These are phyloP conservation scores for Lagenaria siceraria DNA, from an alignment of 306 rosid species.

Conservation along the genomic window DNA sequence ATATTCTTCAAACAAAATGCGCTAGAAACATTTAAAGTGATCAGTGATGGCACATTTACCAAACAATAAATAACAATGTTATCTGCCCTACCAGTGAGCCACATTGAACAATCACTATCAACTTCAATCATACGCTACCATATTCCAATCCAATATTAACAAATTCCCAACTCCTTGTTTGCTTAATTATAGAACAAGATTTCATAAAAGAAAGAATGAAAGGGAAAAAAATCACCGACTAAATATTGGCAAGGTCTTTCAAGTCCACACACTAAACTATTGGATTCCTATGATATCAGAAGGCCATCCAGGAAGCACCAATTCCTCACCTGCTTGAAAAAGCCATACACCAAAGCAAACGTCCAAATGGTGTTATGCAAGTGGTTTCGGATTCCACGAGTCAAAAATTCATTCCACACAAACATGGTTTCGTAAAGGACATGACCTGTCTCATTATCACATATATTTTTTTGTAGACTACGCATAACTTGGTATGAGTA, in stretches of 20 bases:
- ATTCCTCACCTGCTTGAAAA: slow-evolving; percentile 74
- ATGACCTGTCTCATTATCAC: slow-evolving; percentile 38
- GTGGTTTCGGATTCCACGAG: slow-evolving; percentile 75
- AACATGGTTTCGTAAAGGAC: slow-evolving; percentile 74
- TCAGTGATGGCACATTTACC: not conserved
- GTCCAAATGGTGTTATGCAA: slow-evolving; percentile 83
- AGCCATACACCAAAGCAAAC: slow-evolving; percentile 83
- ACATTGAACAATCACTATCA: not conserved
- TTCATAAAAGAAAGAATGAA: not conserved
- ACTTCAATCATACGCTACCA: not conserved
- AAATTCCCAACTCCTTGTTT: not conserved
- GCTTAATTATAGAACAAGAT: not conserved
- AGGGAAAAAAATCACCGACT: not conserved
- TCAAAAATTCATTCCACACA: slow-evolving; percentile 94
- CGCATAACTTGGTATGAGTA: slow-evolving; percentile 91
- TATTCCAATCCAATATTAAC: not conserved
- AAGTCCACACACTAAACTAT: not conserved
- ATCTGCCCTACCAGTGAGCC: not conserved
- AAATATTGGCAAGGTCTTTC: not conserved
- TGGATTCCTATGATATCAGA: not conserved
- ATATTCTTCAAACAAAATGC: not conserved
- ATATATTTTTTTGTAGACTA: slow-evolving; percentile 82
- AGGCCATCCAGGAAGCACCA: not conserved
- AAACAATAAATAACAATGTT: not conserved
- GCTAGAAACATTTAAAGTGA: not conserved